phyloP scores from a whole-genome alignment of 306 rosid species.

The Lathyrus sativus region DNA sequence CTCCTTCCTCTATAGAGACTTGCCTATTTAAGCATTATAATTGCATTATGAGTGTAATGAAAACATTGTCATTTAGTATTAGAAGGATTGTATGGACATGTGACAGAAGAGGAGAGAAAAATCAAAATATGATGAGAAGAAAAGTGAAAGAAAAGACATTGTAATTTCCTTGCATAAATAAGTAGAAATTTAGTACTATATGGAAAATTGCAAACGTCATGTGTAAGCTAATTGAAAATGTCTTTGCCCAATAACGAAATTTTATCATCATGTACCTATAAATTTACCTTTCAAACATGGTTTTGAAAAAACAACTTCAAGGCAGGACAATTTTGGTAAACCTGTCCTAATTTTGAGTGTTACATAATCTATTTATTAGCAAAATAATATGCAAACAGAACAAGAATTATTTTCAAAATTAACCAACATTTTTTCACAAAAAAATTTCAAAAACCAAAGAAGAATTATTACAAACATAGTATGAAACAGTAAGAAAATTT shows the following conservation, averaged over 20 bases:
- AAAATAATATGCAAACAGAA: slow-evolving; percentile 8
- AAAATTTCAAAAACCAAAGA: slow-evolving; percentile 1
- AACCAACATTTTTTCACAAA: slow-evolving; percentile 8
- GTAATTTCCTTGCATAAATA: not conserved
- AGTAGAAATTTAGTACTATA: no score
- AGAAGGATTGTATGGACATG: not conserved
- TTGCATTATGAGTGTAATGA: slow-evolving; percentile 27
- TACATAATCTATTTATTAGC: not conserved
- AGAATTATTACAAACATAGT: slow-evolving; percentile 1
- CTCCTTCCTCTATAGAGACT: slow-evolving; percentile 97
- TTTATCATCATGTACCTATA: not conserved
- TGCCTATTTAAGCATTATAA: slow-evolving; percentile 60
- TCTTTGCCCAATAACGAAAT: not conserved
- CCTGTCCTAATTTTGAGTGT: not conserved
- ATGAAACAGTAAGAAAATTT: slow-evolving; percentile 2
- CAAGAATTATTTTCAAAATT: not conserved
- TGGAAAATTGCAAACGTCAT: not conserved
- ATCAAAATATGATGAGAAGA: not conserved
- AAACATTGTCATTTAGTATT: not conserved
- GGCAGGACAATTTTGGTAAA: not conserved
- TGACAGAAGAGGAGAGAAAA: not conserved
- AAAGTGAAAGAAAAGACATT: not conserved
- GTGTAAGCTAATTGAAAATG: not conserved
- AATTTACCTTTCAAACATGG: not conserved
- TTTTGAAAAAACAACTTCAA: not conserved